Evolutionary conservation across 2,329 filamentous ascomycete species (phyloP).

Genomic region (Paramyrothecium roridum): DNA sequence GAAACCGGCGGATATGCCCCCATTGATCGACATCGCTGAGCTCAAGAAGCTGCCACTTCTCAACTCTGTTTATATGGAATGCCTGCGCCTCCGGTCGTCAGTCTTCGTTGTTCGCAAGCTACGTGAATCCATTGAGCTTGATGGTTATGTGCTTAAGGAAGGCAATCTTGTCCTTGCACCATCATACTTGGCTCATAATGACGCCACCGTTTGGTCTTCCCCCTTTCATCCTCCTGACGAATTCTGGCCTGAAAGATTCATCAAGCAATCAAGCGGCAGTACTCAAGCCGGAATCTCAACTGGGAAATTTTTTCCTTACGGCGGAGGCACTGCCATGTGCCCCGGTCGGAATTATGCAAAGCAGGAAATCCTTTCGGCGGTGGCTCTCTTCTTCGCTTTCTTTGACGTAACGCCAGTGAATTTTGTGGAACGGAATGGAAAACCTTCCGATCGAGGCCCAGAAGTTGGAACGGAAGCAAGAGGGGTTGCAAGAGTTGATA

Average conservation of each 20-base stretch:
- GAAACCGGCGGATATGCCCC: too few relatives aligned
- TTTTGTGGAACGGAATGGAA: constrained; percentile 9
- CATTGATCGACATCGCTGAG: constrained; percentile 8
- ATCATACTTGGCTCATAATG: constrained; percentile 16
- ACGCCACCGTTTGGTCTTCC: constrained; percentile 12
- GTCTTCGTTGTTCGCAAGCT: constrained; percentile 17
- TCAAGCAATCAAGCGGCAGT: constrained; percentile 9
- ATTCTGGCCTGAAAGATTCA: constrained; percentile 18
- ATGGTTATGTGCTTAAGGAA: constrained; percentile 15
- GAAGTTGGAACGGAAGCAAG: constrained; percentile 16
- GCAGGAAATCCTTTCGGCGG: constrained; percentile 18
- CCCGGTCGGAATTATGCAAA: constrained; percentile 20
- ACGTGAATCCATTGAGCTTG: constrained; percentile 14
- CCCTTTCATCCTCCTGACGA: constrained; percentile 10
- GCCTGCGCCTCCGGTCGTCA: constrained; percentile 15
- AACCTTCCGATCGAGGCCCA: constrained; percentile 13
- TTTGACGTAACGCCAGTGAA: constrained; percentile 14
- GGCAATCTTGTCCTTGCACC: constrained; percentile 17
- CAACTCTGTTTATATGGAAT: constrained; percentile 16
- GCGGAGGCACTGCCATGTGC: constrained; percentile 20
- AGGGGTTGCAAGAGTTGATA: constrained; percentile 17
- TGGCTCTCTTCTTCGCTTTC: constrained; percentile 12
- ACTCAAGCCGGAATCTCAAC: constrained; percentile 6
- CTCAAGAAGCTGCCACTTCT: constrained; percentile 13
- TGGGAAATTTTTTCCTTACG: constrained; percentile 19